Evolutionary conservation across 2,329 filamentous ascomycete genomes (phyloP).

Genomic region (Rutstroemia sp.): DNA sequence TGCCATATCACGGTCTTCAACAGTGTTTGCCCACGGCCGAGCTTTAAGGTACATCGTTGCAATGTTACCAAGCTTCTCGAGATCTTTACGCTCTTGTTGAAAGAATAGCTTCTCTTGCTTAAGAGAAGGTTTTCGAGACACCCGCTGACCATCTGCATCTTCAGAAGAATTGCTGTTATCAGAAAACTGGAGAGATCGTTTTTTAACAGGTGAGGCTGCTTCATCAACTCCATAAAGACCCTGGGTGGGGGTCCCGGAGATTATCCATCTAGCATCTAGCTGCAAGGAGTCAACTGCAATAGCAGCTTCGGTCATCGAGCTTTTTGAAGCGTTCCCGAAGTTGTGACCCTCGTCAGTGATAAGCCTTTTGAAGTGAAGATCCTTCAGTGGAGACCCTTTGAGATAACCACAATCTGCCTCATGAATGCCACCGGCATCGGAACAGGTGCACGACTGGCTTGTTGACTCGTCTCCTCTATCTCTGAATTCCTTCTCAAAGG

Average conservation of each 20-base stretch:
- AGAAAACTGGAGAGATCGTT: neutral
- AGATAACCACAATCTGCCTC: slow-evolving; percentile 37
- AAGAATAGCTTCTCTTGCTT: neutral
- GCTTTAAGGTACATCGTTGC: slow-evolving; percentile 66
- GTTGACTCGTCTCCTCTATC: slow-evolving; percentile 33
- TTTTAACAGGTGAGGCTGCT: slow-evolving; percentile 3
- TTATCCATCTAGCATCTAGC: slow-evolving; percentile 74
- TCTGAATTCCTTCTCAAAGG: slow-evolving; percentile 62
- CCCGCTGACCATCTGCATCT: too few relatives aligned
- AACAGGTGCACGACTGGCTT: neutral
- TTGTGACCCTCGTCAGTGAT: slow-evolving; percentile 91
- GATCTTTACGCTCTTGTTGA: slow-evolving; percentile 52
- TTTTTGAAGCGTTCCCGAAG: slow-evolving; percentile 57
- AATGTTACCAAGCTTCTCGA: slow-evolving; percentile 59
- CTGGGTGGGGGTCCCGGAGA: slow-evolving; percentile 82
- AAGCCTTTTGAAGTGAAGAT: slow-evolving; percentile 76
- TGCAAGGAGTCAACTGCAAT: slow-evolving; percentile 45
- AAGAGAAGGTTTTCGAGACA: neutral
- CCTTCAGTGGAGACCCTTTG: slow-evolving; percentile 51
- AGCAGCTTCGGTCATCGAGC: slow-evolving; percentile 48
- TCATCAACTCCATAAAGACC: slow-evolving; percentile 69
- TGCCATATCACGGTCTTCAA: slow-evolving; percentile 43
- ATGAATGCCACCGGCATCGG: slow-evolving; percentile 12
- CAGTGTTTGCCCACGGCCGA: slow-evolving; percentile 67
- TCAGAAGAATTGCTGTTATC: neutral